Evolutionary conservation across 2,329 filamentous ascomycete species (phyloP), one percentile per base, ranked within the genome.

Genomic region (Cytospora piceae): DNA sequence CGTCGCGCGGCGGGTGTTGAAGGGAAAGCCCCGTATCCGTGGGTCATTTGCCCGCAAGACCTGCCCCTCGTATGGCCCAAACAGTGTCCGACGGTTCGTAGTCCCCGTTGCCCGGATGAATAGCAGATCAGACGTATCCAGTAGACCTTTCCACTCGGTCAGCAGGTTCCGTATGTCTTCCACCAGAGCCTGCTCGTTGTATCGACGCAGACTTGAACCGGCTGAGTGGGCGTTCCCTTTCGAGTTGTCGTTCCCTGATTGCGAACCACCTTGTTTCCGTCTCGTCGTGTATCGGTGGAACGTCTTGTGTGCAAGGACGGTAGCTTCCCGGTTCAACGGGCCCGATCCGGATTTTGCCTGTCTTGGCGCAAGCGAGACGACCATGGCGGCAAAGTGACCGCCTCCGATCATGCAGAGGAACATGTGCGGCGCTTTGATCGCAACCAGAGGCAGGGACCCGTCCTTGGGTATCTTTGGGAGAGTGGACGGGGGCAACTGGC

Each of bases 401-500:
- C 95, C 95, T 29, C 95, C 95, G 59, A 99, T 96, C 95, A 99
- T 99, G 78, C 94, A 98, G 57, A 99, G 85, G 74, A 99, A 98
- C 58, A 97, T 88, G 74, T 98, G 94, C 2, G 93, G 92, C 9
- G 90, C 89, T 29, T 88, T 86, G 73, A 90, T 87, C 4, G 81
- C 81, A 12, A 84, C 78, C 1, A 82, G 79, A 2, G 84, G 81
- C 6, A 87, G 76, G 20, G 81, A 80, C 2, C 87, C 86, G 57
- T 88, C 87, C 64, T 86, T 87, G 46, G 82, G 78, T 2, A 84
- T 80, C 67, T 85, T 85, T 37, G 77, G 83, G 64, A 77, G 80
- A 52, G 78, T 77, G 73, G 80, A 86, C 0, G 92, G 88, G 4
- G 85, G 81, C 1, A 97, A 80, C 74, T 97, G 94, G 76, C 95